Conservation (phyloP, 2,329 filamentous ascomycete species). For the Phoma sp. region DNA sequence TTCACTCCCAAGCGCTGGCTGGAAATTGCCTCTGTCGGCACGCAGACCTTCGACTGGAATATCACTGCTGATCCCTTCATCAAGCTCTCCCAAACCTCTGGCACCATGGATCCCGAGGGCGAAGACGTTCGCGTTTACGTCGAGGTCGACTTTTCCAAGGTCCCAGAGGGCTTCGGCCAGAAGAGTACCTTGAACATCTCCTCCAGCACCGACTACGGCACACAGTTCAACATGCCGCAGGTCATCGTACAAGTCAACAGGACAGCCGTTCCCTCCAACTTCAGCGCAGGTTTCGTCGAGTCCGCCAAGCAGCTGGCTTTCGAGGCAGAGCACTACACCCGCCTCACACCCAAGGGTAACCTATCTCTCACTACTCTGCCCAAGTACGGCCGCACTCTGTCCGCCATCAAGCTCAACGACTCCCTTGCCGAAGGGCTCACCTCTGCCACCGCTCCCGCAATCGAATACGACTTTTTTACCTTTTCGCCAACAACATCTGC, state of each 20-base stretch:
- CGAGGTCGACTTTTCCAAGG: slow-evolving; percentile 44
- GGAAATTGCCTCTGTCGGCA: slow-evolving; percentile 46
- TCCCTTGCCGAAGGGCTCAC: slow-evolving; percentile 36
- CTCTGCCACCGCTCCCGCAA: slow-evolving; percentile 34
- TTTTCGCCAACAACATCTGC: slow-evolving; percentile 40
- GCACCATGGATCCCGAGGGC: slow-evolving; percentile 38
- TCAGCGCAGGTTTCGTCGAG: slow-evolving; percentile 46
- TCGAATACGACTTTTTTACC: slow-evolving; percentile 48
- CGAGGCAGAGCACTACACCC: slow-evolving; percentile 49
- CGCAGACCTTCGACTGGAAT: slow-evolving; percentile 41
- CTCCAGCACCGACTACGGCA: slow-evolving; percentile 47
- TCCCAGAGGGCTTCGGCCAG: slow-evolving; percentile 31
- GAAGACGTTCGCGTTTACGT: slow-evolving; percentile 46
- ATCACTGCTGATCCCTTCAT: slow-evolving; percentile 47
- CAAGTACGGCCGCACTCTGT: slow-evolving; percentile 46
- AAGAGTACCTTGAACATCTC: slow-evolving; percentile 44
- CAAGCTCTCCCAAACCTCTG: slow-evolving; percentile 40
- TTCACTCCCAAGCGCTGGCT: slow-evolving; percentile 45
- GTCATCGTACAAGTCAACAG: slow-evolving; percentile 45
- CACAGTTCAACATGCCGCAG: slow-evolving; percentile 38
- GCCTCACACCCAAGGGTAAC: slow-evolving; percentile 33
- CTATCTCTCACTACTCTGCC: slow-evolving; percentile 39
- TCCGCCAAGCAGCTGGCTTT: slow-evolving; percentile 42
- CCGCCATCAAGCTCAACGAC: slow-evolving; percentile 42
- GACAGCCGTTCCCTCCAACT: slow-evolving; percentile 39